Base-by-base conservation (phyloP, 257 asterid species). In the Phtheirospermum japonicum region DNA sequence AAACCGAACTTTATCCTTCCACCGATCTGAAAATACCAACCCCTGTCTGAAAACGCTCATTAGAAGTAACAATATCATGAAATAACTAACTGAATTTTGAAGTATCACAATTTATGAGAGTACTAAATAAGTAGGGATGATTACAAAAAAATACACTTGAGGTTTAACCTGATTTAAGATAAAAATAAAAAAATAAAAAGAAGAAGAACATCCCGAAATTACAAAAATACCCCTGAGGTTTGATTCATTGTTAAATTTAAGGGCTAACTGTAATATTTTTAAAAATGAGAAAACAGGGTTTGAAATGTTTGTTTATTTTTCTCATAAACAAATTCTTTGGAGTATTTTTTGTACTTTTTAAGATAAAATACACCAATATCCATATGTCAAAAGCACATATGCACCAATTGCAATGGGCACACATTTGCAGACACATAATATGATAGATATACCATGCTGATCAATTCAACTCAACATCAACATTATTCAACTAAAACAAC, bases 11-110 rank as follows among this genome's bases (percentile, higher is more conserved):
- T 91, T 81, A 85, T 81, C 81, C 51, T 86, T 71, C 93, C 95
- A 37, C 83, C 85, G 66, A 78, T 59, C 81, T 91, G 98, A 73
- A 91, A 91, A 78, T 91, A 88, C 82, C 98, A 86, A 48, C 95
- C 98, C 90, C 98, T 91, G 97, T 83, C 87, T 82, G 80, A 71
- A 81, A 76, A 82, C 62, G 61, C 79, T 65, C 67, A 62, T 87
- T 59, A 87, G 89, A 83, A 55, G 65, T 66, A 50, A 59, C 26
- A 71, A 42, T 46, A 11, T 23, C 36, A 50, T 34, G 4, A 0
- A 65, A 71, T 9, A 43, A 32, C 39, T 7, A 17, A 71, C 64
- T 13, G 28, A 23, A 23, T 23, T 23, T 23, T 23, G 28, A 23
- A 23, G 3, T 23, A 23, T 23, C n/a, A n/a, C n/a, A n/a, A n/a